Base-by-base conservation (phyloP, 2,329 filamentous ascomycete species). In the Sclerotinia borealis region DNA sequence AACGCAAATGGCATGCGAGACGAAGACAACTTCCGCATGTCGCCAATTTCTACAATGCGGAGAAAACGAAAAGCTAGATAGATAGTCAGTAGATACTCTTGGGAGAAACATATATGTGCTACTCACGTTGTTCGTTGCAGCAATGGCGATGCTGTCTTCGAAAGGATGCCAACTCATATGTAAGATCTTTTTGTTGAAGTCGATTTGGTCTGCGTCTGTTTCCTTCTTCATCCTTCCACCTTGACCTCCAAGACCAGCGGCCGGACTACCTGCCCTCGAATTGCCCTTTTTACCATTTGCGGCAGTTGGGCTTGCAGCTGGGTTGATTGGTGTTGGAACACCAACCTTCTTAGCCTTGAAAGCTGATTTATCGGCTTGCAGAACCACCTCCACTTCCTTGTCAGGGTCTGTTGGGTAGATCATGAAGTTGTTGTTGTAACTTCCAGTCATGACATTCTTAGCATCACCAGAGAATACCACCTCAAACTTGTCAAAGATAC, bases 391-490 rank as follows among this genome's bases (percentile, higher is more conserved):
- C 3, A 93, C 93, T 75, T 99, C 95, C 79, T 96, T 96, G 69
- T 93, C 91, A 8, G 93, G 91, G 73, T 98, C 93, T 31, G 93
- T 95, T 5, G 95, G 95, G 77, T 98, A 99, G 74, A 99, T 99
- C 95, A 99, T 99, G 82, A 99, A 98, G 80, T 99, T 99, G 81
- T 99, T 99, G 84, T 99, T 99, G 82, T 99, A 99, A 75, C 92
- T 97, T 71, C 95, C 95, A 7, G 95, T 99, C 95, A 99, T 99
- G 69, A 98, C 95, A 72, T 99, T 98, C 83, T 96, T 96, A 45
- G 92, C 92, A 77, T 98, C 93, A 29, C 95, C 95, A 2, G 93
- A 98, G 80, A 99, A 99, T 59, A 98, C 93, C 48, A 99, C 95
- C 78, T 99, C 95, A 70, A 99, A 99, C 78, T 99, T 99, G 85